These are phyloP conservation scores for Populus davidiana DNA, from an alignment of 345 rosid genomes.

Conservation along the genomic window DNA sequence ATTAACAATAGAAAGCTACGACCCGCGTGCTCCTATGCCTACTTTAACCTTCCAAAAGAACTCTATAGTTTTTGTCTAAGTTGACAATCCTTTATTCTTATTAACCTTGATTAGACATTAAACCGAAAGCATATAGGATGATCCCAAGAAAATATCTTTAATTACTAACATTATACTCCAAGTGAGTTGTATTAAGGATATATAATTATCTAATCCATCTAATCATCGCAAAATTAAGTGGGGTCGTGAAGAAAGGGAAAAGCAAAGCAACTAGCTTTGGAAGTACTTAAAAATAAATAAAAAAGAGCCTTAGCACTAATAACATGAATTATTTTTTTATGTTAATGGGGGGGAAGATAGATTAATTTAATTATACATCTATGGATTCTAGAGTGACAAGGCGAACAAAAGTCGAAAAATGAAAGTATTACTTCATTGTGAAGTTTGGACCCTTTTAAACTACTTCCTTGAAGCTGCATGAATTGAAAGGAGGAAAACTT, in stretches of 20 bases:
- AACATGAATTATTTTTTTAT: neutral
- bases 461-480: neutral
- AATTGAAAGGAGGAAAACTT: neutral
- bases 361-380: too few relatives aligned
- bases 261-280: conserved; percentile 23
- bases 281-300: conserved; percentile 18
- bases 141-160: conserved; percentile 5
- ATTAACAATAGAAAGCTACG: neutral
- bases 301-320: neutral
- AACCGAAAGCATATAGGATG: conserved; percentile 26
- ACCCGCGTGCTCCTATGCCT: conserved; percentile 24
- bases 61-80: neutral
- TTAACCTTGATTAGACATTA: conserved; percentile 20
- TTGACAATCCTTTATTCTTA: neutral
- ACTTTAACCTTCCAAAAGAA: conserved; percentile 13
- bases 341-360: neutral
- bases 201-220: conserved; percentile 14
- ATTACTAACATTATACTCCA: neutral
- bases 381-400: conserved; percentile 5
- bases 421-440: conserved; percentile 21
- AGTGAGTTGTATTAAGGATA: conserved; percentile 9
- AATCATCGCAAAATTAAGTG: conserved; percentile 30
- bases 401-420: conserved; percentile 2
- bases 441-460: conserved; percentile 16
- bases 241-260: conserved; percentile 18